Evolutionary conservation across 306 rosid species (phyloP), one percentile per base, ranked within the genome.

Genomic region (Canavalia ensiformis): DNA sequence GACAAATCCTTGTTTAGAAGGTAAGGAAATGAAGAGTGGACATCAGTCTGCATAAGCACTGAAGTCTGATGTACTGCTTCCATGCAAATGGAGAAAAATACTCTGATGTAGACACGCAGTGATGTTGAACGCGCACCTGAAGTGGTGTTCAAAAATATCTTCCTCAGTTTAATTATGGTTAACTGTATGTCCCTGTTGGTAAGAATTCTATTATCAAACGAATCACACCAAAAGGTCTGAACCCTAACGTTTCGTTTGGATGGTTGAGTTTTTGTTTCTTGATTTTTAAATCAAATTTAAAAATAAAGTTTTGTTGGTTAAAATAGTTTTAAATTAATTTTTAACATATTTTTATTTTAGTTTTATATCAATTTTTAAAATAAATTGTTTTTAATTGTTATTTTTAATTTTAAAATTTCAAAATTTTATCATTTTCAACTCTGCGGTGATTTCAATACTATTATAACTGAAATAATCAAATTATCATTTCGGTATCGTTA

Each of bases 91-190:
- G 28, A 4, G 4, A 66, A 50, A 76, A 58, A 72, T 58, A 11
- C 37, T 7, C 28, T 76, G 68, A 18, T 66, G 50, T 29, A 33
- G 44, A 74, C 58, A 7, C 75, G 82, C 64, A 82, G 41, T 11
- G 78, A 72, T 11, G 77, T 81, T 39, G 80, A 72, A 82, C 67
- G 58, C n/a, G 59, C 82, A 50, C 52, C 56, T 3, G 82, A 44
- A 62, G 10, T 25, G 51, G 29, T 68, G 59, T 77, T 64, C 25
- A 37, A 58, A 3, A 56, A 29, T 37, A 66, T 68, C 79, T 37
- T 86, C 86, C 74, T 70, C 47, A 33, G 72, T 77, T 29, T 41
- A 30, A 4, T 71, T 78, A 57, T 82, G 3, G 2, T 59, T 70
- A 74, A 63, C 63, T 66, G 63, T 31, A 13, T 63, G 10, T 49